These are phyloP conservation scores for Globisporangium mamillatum DNA, from an alignment of 352 stramenopile genomes.

Conservation along the genomic window DNA sequence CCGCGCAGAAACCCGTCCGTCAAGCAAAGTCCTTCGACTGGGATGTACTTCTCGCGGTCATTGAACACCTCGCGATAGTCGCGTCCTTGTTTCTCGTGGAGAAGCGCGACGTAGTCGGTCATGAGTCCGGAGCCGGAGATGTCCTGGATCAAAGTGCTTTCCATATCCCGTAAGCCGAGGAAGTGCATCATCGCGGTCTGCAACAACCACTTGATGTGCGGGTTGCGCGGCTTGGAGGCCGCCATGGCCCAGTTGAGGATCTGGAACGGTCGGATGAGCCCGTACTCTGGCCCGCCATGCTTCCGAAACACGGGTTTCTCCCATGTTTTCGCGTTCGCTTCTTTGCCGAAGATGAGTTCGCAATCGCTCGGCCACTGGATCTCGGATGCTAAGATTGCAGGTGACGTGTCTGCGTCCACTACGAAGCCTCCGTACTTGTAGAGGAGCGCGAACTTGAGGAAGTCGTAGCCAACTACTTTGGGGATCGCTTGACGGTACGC, in stretches of 20 bases:
- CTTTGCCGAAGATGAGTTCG: slow-evolving; percentile 19
- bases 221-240: slow-evolving; percentile 8
- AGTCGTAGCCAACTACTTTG: slow-evolving; percentile 13
- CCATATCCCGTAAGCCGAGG: slow-evolving; percentile 16
- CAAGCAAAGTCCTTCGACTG: slow-evolving; percentile 12
- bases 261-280: slow-evolving; percentile 17
- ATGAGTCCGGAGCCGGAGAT: slow-evolving; percentile 20
- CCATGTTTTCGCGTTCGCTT: not conserved
- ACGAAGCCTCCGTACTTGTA: slow-evolving; percentile 20
- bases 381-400: not conserved
- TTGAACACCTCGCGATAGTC: slow-evolving; percentile 7
- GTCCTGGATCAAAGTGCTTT: slow-evolving; percentile 14
- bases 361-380: slow-evolving; percentile 13
- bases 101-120: slow-evolving; percentile 21
- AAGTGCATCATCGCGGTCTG: slow-evolving; percentile 14
- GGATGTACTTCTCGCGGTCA: not conserved
- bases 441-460: slow-evolving; percentile 21
- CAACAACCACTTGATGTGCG: slow-evolving; percentile 17
- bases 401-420: slow-evolving; percentile 19
- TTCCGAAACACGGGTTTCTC: slow-evolving; percentile 9
- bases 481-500: slow-evolving; percentile 13
- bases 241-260: slow-evolving; percentile 25
- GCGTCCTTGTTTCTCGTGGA: slow-evolving; percentile 14
- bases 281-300: slow-evolving; percentile 3
- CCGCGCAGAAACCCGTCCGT: not conserved